Conservation (phyloP, 768 basidiomycete species). For the Termitomyces bulborhizus region DNA sequence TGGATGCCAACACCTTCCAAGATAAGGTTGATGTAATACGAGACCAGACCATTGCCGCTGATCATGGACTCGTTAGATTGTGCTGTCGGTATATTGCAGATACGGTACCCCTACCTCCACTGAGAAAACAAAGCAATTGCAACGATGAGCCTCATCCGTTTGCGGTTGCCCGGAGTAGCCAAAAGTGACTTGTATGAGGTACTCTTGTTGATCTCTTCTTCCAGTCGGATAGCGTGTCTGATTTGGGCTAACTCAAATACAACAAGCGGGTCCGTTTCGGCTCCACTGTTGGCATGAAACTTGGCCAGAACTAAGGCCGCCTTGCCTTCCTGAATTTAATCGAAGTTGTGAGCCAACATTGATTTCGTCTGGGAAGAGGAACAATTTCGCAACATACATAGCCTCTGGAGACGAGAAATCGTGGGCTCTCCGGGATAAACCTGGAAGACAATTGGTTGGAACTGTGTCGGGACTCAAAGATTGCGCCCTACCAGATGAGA, state of each 20-base stretch:
- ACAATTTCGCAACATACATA: conserved; percentile 26
- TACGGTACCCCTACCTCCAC: conserved; percentile 45
- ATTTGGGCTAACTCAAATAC: conserved; percentile 61
- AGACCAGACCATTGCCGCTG: conserved; percentile 65
- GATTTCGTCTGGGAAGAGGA: background rate
- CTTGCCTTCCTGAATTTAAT: conserved; percentile 34
- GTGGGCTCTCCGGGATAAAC: conserved; percentile 65
- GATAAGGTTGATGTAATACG: conserved; percentile 69
- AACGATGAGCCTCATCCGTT: conserved; percentile 62
- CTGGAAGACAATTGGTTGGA: conserved; percentile 19
- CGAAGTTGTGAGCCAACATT: background rate
- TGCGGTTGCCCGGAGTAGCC: conserved; percentile 59
- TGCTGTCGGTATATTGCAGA: background rate
- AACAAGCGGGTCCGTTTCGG: conserved; percentile 55
- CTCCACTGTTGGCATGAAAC: conserved; percentile 62
- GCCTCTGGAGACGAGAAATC: conserved; percentile 60
- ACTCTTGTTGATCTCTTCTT: conserved; percentile 44
- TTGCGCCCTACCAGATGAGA: conserved; percentile 40
- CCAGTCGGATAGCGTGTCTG: conserved; percentile 57
- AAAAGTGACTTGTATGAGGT: conserved; percentile 50
- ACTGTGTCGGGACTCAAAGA: background rate
- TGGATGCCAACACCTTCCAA: conserved; percentile 60
- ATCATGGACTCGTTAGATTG: background rate
- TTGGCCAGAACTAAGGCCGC: conserved; percentile 59
- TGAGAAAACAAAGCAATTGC: conserved; percentile 68